These are phyloP conservation scores for Venturia nashicola DNA, from an alignment of 2,329 filamentous ascomycete genomes.

Conservation along the genomic window DNA sequence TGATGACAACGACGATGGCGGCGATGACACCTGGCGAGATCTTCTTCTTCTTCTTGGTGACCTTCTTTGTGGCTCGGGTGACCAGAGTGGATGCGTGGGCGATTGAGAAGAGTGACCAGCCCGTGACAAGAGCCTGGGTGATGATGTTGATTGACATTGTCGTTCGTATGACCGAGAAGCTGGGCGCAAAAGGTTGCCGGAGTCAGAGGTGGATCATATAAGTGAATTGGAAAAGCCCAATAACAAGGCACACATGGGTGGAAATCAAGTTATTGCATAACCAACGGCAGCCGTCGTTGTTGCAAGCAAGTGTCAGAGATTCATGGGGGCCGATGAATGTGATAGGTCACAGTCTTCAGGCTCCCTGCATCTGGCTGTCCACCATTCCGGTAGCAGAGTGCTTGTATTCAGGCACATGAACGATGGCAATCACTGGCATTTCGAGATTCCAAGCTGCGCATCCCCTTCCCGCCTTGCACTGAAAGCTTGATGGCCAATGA, in stretches of 20 bases:
- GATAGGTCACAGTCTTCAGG: neutral
- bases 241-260: too few relatives aligned
- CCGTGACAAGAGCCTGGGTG: neutral
- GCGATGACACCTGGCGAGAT: neutral
- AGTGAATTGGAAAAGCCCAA: neutral
- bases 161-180: neutral
- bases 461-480: neutral
- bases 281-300: neutral
- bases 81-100: neutral
- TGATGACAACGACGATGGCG: neutral
- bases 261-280: neutral
- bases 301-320: neutral
- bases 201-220: neutral
- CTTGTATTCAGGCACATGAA: neutral
- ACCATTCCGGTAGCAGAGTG: neutral
- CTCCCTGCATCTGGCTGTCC: neutral
- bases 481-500: neutral
- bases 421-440: neutral
- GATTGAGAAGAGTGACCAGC: neutral
- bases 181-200: neutral
- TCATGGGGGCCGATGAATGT: neutral
- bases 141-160: neutral
- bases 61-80: neutral
- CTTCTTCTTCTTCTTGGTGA: neutral
- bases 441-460: neutral